Evolutionary conservation across 1,284 basidiomycete genomes (phyloP), one percentile per base, ranked within the genome.

Genomic region (Irpex lacteus): DNA sequence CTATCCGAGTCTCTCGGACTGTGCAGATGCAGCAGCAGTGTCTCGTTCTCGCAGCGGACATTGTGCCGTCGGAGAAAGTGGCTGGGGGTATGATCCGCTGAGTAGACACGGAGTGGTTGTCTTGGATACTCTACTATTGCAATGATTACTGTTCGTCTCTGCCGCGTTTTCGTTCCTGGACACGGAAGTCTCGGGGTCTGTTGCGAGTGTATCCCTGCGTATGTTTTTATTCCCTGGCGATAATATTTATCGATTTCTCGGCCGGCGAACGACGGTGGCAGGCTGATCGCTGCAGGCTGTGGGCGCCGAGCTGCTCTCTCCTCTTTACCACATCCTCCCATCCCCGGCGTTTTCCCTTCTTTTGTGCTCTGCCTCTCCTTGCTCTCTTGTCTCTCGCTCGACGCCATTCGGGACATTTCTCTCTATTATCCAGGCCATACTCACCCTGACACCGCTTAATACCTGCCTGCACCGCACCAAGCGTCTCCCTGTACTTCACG

Each of bases 61-160:
- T 9, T 21, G 26, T 34, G 54, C 54, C 21, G 54, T 36, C 54
- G 54, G 32, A 36, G 54, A 34, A 21, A 36, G 32, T 36, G 32
- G 13, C 32, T 18, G 50, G 18, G 50, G 18, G 15, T 11, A 36
- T 56, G 54, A 56, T 56, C 54, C 54, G 54, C 54, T 34, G 54
- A 36, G 21, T 56, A 56, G 54, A 56, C 34, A 56, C 50, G 50
- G 50, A 52, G 50, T 56, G 54, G 54, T 56, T 56, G 54, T 56
- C 54, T 56, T 56, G 54, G 54, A 56, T 34, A 56, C 54, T 52
- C 18, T 26, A 26, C 21, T 52, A 52, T 52, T 52, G 50, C 50
- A 52, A 56, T 34, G 34, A 56, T 56, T 11, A 13, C 21, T 34
- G n/a, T 34, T 26, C 26, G 26, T 26, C 26, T 26, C 26, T 26